Base-by-base conservation (phyloP, 2,329 filamentous ascomycete species). In the Colletotrichum filicis region DNA sequence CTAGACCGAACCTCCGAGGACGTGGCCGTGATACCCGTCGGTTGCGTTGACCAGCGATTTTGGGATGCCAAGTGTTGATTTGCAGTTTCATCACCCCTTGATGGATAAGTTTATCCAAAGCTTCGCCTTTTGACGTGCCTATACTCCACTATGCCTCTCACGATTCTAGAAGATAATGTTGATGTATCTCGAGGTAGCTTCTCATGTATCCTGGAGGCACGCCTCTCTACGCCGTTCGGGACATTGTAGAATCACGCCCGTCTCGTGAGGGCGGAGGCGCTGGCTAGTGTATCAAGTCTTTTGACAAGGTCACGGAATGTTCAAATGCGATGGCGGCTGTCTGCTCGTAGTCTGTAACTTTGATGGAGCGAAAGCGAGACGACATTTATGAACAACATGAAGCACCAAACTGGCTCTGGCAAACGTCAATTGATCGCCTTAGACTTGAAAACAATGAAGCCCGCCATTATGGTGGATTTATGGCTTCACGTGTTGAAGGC, bases 31-130 rank as follows among this genome's bases (percentile, higher is more conserved):
- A 49, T 49, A 49, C 19, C 42, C 42, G 8, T 22, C 7, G 42
- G 42, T 49, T 49, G 42, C 42, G 42, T 22, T 19, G 42, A 22
- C 19, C 9, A 37, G 52, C 24, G 28, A 24, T 4, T 12, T 68
- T 62, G 35, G 57, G 57, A 61, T 52, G 68, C 64, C 57, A 68
- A 71, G 64, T 24, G 22, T 11, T 35, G 57, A 57, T 68, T 37
- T 62, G 35, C 64, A 14, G 68, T 71, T 71, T 71, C 68, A 52
- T 49, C 35, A 35, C 57, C 42, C 57, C 22, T 28, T 68, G 63
- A 68, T 22, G 64, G 22, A 12, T 49, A 35, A 68, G 49, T 49
- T 65, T 68, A 68, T 42, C 28, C 28, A 35, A 52, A 61, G 64
- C 64, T 61, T 67, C 24, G 11, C 3, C 22, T 24, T 42, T 24